phyloP scores from a whole-genome alignment of 371 early-diverging fungal genomes.

The Spraguea lophii region DNA sequence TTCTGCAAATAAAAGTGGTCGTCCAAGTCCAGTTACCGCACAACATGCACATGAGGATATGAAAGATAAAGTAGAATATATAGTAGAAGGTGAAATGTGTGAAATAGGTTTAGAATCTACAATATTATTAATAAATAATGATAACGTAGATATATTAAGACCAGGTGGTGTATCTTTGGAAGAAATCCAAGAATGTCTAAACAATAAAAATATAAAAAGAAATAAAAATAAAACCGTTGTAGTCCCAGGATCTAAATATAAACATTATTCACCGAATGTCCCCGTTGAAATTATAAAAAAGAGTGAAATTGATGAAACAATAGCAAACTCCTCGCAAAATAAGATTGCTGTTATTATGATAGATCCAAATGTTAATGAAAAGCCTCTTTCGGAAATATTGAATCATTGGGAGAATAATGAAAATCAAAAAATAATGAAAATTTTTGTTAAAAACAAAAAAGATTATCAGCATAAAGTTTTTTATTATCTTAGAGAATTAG shows the following conservation, averaged over 20 bases:
- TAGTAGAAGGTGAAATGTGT: slow-evolving; percentile 77
- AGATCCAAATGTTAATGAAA: background rate
- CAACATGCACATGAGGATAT: slow-evolving; percentile 72
- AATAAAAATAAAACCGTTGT: slow-evolving; percentile 45
- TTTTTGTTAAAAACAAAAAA: slow-evolving; percentile 35
- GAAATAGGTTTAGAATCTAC: slow-evolving; percentile 80
- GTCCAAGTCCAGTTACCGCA: slow-evolving; percentile 77
- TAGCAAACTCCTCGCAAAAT: background rate
- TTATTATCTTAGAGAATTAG: slow-evolving; percentile 57
- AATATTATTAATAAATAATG: slow-evolving; percentile 56
- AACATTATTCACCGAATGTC: slow-evolving; percentile 73
- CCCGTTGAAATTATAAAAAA: slow-evolving; percentile 28
- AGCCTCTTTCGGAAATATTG: slow-evolving; percentile 10
- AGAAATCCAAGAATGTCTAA: slow-evolving; percentile 4
- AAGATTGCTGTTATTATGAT: background rate
- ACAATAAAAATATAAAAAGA: background rate
- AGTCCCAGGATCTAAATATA: slow-evolving; percentile 94
- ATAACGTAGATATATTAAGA: slow-evolving; percentile 63
- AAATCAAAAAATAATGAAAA: slow-evolving; percentile 7
- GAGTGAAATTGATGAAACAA: slow-evolving; percentile 1
- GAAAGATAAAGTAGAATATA: slow-evolving; percentile 55
- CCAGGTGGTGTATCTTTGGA: slow-evolving; percentile 86
- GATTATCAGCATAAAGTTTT: slow-evolving; percentile 61
- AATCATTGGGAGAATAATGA: slow-evolving; percentile 4
- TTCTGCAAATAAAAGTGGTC: slow-evolving; percentile 88